Base-by-base conservation (phyloP, 495 filamentous ascomycete genomes). In the Elaphomyces granulatus region DNA sequence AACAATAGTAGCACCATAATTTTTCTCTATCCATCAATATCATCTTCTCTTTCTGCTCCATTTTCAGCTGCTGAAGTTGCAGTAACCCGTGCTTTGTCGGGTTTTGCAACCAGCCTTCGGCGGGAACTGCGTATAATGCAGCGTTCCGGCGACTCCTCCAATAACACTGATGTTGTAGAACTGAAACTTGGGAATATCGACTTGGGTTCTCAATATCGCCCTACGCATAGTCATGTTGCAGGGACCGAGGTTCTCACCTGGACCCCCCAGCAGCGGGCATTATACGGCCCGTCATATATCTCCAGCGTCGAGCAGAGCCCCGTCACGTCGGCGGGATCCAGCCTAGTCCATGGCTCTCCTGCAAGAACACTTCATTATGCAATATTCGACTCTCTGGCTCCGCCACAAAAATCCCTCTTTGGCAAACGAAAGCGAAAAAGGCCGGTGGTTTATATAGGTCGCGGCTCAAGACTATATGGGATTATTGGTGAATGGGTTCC, bases 141-240 rank as follows among this genome's bases (percentile, higher is more conserved):
- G 32, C 30, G 34, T 18, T 16, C 33, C 15, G 49, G 61, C 4
- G 50, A 47, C 30, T 3, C 59, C 0, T 72, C 75, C 1, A 61
- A 78, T n/a, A 74, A 68, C 34, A 76, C 94, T 36, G 70, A 78
- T 30, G 80, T 96, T 2, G 80, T 79, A 2, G 83, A 93, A 41
- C 59, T 98, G 40, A 82, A 82, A 51, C 75, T 95, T 2, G 90
- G 90, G 38, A 85, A 80, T 34, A 83, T 98, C 50, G 88, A 95
- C 43, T 59, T 71, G 30, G 67, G 68, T 14, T 52, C 61, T 12
- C 49, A 52, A 35, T 68, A 60, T 50, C 61, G 58, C 40, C 56
- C 43, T n/a, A 50, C 38, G 34, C 63, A 60, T 23, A 58, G 52
- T 35, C 58, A 62, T 28, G 53, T 66, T 32, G 62, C 66, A n/a